Base-by-base conservation (phyloP, 2,329 filamentous ascomycete genomes). In the Alternaria novae-zelandiae region DNA sequence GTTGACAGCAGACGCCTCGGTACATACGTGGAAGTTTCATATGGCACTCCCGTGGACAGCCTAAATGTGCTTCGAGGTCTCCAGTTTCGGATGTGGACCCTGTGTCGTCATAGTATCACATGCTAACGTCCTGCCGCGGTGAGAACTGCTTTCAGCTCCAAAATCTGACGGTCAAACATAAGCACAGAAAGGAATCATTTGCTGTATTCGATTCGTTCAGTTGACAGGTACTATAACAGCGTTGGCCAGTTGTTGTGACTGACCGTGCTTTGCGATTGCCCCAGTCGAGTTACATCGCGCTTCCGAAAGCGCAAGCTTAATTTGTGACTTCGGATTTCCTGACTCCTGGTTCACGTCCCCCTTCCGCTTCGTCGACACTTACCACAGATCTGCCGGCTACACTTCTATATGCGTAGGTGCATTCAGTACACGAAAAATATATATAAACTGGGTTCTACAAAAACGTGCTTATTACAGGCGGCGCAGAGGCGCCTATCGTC, bases 401-500 rank as follows among this genome's bases (percentile, higher is more conserved):
- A 41, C 8, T 41, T 36, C 4, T 36, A 36, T 36, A 5, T n/a
- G 17, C 36, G 10, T 8, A 9, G 36, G 10, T 41, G 36, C 9
- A 41, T 41, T 41, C n/a, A n/a, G 36, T 74, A 67, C 62, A 36
- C 32, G 32, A 74, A 1, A 70, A 75, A 6, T 6, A 17, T 41
- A n/a, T 36, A 41, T 15, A 41, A 8, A 17, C 36, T 41, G 36
- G 36, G n/a, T 17, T 41, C 15, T 8, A 41, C 36, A 41, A 41
- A 41, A 41, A n/a, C 17, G 36, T 41, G 36, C 66, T 76, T 10
- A 54, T 75, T 7, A 72, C 66, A 41, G 76, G 76, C n/a, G 74
- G 76, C 3, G 49, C 36, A 12, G 61, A 75, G 64, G 77, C 76
- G 6, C 74, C 73, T 15, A 74, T 80, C 46, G 78, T 79, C 63